phyloP scores from a whole-genome alignment of 2,329 filamentous ascomycete species.

The Ophiostoma ulmi region DNA sequence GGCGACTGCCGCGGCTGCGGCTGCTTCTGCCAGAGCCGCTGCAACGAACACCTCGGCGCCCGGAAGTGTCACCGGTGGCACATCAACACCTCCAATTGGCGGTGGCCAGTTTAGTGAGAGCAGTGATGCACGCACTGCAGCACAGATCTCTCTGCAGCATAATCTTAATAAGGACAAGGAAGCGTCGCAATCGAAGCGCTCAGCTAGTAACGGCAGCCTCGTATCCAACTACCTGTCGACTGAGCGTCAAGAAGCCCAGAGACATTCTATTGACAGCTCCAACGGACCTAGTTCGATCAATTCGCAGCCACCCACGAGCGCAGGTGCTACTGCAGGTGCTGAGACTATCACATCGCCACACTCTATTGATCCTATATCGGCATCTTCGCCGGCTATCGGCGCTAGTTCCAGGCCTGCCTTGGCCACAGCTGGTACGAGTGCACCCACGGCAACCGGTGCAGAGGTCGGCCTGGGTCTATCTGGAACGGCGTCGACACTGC shows the following conservation, averaged over 20 bases:
- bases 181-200: constrained; percentile 13
- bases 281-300: background rate
- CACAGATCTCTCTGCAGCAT: constrained; percentile 24
- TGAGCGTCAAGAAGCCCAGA: constrained; percentile 12
- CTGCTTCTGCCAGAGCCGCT: constrained; percentile 32
- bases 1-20: constrained; percentile 24
- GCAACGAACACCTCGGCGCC: constrained; percentile 25
- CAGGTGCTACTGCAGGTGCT: background rate
- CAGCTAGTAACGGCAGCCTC: constrained; percentile 17
- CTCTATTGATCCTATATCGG: background rate
- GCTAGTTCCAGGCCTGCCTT: background rate
- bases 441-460: background rate
- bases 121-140: constrained; percentile 24
- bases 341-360: background rate
- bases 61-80: constrained; percentile 26
- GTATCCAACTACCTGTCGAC: constrained; percentile 1
- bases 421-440: background rate
- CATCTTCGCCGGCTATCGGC: background rate
- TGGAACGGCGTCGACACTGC: constrained; percentile 27
- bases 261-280: constrained; percentile 8
- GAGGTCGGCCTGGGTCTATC: constrained; percentile 14
- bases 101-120: constrained; percentile 12
- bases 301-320: background rate
- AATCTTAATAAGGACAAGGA: constrained; percentile 32
- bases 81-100: constrained; percentile 31